These are phyloP conservation scores for Thoreauomyces humboldtii DNA, from an alignment of 192 early-diverging fungal genomes.

Conservation along the genomic window DNA sequence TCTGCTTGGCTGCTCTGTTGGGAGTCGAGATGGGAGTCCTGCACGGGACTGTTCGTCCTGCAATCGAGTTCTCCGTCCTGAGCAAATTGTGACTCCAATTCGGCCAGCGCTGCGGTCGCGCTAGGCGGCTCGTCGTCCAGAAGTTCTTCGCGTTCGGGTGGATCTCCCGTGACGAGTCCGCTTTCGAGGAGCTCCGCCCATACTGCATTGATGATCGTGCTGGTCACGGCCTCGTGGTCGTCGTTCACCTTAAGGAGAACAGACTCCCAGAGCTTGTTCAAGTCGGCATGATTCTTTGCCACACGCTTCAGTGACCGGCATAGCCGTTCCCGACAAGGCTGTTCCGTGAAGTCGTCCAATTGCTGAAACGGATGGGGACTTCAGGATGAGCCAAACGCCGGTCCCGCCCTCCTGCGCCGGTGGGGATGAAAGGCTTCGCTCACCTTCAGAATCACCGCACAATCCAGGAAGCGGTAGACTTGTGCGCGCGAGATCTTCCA, in stretches of 20 bases:
- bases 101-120: conserved; percentile 9
- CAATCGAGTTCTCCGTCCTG: background rate
- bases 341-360: conserved; percentile 40
- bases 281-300: conserved; percentile 37
- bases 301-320: conserved; percentile 50
- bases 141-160: conserved; percentile 1
- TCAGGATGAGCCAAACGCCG: too few relatives aligned
- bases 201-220: conserved; percentile 37
- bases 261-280: conserved; percentile 44
- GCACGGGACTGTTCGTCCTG: background rate
- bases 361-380: conserved; percentile 34
- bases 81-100: conserved; percentile 7
- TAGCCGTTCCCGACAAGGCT: conserved; percentile 51
- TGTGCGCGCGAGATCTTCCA: conserved; percentile 53
- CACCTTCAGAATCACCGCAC: conserved; percentile 43
- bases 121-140: background rate
- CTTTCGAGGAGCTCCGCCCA: conserved; percentile 42
- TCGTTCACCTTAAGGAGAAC: conserved; percentile 32
- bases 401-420: too few relatives aligned
- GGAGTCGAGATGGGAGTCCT: background rate
- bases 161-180: conserved; percentile 15
- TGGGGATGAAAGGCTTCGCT: too few relatives aligned
- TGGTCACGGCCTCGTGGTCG: conserved; percentile 42
- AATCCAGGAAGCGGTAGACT: conserved; percentile 53
- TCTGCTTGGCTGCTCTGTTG: background rate